Conservation (phyloP, 148 eudicot species). For the Drosera capensis region DNA sequence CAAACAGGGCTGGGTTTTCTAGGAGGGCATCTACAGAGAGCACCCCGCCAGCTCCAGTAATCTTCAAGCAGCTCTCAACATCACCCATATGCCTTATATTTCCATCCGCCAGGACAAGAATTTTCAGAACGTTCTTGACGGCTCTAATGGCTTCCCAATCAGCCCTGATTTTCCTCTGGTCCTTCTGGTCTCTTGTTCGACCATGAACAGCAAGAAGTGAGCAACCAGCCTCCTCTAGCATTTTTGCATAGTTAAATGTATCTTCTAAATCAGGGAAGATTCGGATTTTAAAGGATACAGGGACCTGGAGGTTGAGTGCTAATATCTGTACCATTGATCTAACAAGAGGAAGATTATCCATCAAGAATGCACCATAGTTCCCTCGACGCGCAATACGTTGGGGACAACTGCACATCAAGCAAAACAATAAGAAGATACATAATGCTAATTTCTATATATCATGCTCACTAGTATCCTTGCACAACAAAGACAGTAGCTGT, state of each 20-base stretch:
- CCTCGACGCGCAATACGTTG: slow-evolving; percentile 89
- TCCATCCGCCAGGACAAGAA: slow-evolving; percentile 90
- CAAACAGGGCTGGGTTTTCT: slow-evolving; percentile 91
- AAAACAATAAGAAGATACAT: slow-evolving; percentile 1
- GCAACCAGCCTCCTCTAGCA: slow-evolving; percentile 96
- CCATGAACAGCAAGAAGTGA: slow-evolving; percentile 93
- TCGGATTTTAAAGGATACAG: slow-evolving; percentile 93
- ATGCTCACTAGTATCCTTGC: too few relatives aligned
- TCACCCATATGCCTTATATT: slow-evolving; percentile 82
- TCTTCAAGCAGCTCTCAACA: slow-evolving; percentile 50
- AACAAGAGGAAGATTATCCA: slow-evolving; percentile 85
- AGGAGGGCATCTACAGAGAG: slow-evolving; percentile 93
- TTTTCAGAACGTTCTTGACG: slow-evolving; percentile 56
- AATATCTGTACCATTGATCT: slow-evolving; percentile 71
- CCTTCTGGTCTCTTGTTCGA: slow-evolving; percentile 90
- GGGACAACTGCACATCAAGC: slow-evolving; percentile 57
- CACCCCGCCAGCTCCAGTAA: slow-evolving; percentile 76
- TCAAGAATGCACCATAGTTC: slow-evolving; percentile 91
- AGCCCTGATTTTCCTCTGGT: slow-evolving; percentile 71
- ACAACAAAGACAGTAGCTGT: too few relatives aligned
- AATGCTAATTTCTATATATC: too few relatives aligned
- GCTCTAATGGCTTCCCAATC: slow-evolving; percentile 58
- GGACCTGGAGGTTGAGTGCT: slow-evolving; percentile 58
- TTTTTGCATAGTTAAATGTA: slow-evolving; percentile 68
- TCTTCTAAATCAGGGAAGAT: slow-evolving; percentile 65